A percentile compares a stretch with the other conserved stretches of the same genome.
Conservation (phyloP, 352 stramenopile species). For the Ochromonadaceae sp. region DNA sequence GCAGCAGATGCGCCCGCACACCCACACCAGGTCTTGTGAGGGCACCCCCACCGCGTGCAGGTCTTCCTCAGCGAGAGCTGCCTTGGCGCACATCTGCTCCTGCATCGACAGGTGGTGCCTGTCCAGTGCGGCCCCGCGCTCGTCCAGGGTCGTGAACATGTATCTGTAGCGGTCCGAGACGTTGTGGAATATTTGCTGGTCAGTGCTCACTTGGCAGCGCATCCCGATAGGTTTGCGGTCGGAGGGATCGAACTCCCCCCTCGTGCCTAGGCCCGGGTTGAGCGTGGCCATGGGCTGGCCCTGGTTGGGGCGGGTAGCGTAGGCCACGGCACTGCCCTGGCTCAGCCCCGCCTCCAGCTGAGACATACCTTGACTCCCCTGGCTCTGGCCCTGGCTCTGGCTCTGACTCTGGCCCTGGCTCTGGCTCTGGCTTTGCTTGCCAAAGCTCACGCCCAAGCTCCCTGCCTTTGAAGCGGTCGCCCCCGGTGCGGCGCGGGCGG, state of each 20-base stretch:
- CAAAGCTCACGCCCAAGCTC: too few relatives aligned
- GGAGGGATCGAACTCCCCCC: not conserved
- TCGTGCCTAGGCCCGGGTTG: not conserved
- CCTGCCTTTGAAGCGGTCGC: not conserved
- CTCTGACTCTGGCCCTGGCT: not conserved
- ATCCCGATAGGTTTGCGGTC: not conserved
- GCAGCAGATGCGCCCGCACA: conserved; percentile 54
- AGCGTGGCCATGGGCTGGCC: not conserved
- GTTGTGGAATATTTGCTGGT: conserved; percentile 20
- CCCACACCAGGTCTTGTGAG: conserved; percentile 44
- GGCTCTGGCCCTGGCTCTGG: not conserved
- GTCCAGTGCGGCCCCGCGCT: conserved; percentile 40
- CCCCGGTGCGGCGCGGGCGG: not conserved
- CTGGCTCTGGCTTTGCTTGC: too few relatives aligned
- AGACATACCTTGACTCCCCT: not conserved
- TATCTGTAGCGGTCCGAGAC: conserved; percentile 35
- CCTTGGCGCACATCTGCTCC: conserved; percentile 20
- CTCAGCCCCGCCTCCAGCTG: not conserved
- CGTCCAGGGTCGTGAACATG: conserved; percentile 53
- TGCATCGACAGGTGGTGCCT: conserved; percentile 34
- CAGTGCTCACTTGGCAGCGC: not conserved
- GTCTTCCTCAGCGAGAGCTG: conserved; percentile 30
- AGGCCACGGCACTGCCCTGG: not conserved
- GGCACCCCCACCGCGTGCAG: conserved; percentile 50
- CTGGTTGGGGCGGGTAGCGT: not conserved